Percentiles rank a stretch among this genome's conserved stretches.
phyloP scores from a whole-genome alignment of 108 stramenopile genomes.

The Nitzschia putrida region DNA sequence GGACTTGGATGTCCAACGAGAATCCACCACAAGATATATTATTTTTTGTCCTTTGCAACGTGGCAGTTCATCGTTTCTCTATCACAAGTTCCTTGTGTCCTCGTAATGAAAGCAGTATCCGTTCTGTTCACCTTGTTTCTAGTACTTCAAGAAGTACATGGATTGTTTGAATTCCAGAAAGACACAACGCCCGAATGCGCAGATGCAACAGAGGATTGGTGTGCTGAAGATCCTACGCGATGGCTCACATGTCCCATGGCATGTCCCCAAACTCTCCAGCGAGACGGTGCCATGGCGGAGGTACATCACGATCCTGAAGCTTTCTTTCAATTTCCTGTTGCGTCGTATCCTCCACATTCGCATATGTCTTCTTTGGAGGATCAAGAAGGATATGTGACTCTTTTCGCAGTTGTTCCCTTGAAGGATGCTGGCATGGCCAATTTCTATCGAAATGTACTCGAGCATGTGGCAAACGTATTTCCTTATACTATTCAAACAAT shows the following conservation, averaged over 20 bases:
- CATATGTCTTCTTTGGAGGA: constrained; percentile 1
- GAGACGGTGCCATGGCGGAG: constrained; percentile 16
- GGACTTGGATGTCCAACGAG: too few species aligned
- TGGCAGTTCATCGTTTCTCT: too few species aligned
- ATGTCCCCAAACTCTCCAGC: neutral
- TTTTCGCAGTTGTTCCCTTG: constrained; percentile 22
- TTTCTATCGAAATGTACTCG: constrained; percentile 36
- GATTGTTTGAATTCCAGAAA: constrained; percentile 4
- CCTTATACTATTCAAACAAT: constrained; percentile 12
- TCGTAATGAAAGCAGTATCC: too few species aligned
- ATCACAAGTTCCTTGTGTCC: too few species aligned
- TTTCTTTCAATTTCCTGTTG: constrained; percentile 6
- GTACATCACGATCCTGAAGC: constrained; percentile 6
- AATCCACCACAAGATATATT: too few species aligned
- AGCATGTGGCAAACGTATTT: constrained; percentile 6
- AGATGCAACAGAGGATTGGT: neutral
- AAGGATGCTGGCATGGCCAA: neutral
- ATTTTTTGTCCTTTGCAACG: too few species aligned
- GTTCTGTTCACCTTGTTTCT: too few species aligned
- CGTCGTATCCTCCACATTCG: neutral
- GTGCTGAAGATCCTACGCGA: neutral
- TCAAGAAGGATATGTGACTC: constrained; percentile 33
- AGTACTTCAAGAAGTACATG: too few species aligned
- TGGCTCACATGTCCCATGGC: constrained; percentile 13
- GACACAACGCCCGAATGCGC: constrained; percentile 1